Base-by-base conservation (phyloP, 805 yeast genomes). In the Wickerhamomyces chambardii region DNA sequence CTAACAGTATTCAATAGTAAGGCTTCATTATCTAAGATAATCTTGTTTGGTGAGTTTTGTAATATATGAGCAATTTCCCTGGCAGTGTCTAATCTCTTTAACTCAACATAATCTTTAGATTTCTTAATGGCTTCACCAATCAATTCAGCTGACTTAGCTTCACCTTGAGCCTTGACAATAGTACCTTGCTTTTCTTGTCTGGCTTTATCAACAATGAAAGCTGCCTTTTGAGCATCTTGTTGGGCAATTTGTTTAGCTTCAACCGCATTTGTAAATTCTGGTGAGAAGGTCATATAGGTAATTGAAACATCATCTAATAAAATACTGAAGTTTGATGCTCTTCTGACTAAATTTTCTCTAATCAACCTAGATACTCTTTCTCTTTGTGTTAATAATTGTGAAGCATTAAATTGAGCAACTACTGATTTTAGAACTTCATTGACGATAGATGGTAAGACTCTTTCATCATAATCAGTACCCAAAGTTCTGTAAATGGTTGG, bases 221-320 rank as follows among this genome's bases (percentile, higher is more conserved):
- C 97, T 8, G 98, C 97, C 60, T 95, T 80, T 64, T 92, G 97
- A 16, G 98, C 97, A 58, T 92, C 98, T 68, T 92, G 98, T 62
- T 92, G 98, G 21, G 98, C 97, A 62, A 92, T 92, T 68, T 92
- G 98, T 64, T 92, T 92, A 39, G 96, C 95, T 66, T 92, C 98
- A 37, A 92, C 98, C 5, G 97, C 97, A 31, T 83, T 78, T 29
- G 97, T 89, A 59, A 92, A 92, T 61, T 92, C 98, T 21, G 98
- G 98, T 3, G 95, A 84, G 60, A 92, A 92, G 2, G 97, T 85
- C 97, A 92, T 92, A 50, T 67, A 86, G 3, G 98, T 92, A 53
- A 92, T 75, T 6, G 98, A 92, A 31, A 92, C 98, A 62, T 92
- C 98, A 59, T 92, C 98, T 50, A 92, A 70, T 42, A 74, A 56